A percentile compares a stretch with the other conserved stretches of the same genome.
Evolutionary conservation across 78 protist genomes (phyloP).

Genomic region (Dictyostelium firmibasis): DNA sequence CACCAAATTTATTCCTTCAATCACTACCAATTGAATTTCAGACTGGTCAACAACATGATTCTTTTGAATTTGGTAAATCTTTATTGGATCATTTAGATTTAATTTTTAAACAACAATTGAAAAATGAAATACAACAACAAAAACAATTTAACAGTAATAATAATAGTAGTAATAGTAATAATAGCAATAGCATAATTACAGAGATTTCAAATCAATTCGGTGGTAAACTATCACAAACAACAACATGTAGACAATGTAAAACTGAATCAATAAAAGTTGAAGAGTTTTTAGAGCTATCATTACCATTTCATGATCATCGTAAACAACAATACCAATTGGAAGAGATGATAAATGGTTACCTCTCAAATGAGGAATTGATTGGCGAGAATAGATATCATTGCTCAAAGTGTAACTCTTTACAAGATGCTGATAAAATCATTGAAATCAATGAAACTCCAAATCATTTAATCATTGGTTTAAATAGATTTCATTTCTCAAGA

Average conservation of each 20-base stretch:
- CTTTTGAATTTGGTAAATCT: constrained; percentile 48
- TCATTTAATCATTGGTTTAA: constrained; percentile 22
- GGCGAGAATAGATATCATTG: constrained; percentile 47
- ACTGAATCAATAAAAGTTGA: neutral
- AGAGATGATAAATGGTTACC: neutral
- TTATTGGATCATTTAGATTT: constrained; percentile 12
- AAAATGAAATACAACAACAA: neutral
- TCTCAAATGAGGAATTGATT: neutral
- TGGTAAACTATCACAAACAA: constrained; percentile 1
- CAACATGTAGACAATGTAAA: constrained; percentile 26
- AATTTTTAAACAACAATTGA: constrained; percentile 21
- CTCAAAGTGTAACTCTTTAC: constrained; percentile 10
- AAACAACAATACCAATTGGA: neutral
- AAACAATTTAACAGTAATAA: neutral
- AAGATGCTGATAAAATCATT: constrained; percentile 37
- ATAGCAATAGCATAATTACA: neutral
- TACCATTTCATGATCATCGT: neutral
- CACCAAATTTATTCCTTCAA: constrained; percentile 3
- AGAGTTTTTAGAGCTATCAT: constrained; percentile 27
- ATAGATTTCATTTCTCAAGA: constrained; percentile 15
- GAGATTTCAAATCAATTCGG: constrained; percentile 20
- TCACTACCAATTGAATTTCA: constrained; percentile 12
- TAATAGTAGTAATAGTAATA: too few relatives aligned
- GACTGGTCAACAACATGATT: constrained; percentile 53
- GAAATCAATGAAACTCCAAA: neutral